A percentile compares a stretch with the other conserved stretches of the same genome.
Evolutionary conservation across 2,329 filamentous ascomycete species (phyloP).

Genomic region (Epichloe sylvatica): DNA sequence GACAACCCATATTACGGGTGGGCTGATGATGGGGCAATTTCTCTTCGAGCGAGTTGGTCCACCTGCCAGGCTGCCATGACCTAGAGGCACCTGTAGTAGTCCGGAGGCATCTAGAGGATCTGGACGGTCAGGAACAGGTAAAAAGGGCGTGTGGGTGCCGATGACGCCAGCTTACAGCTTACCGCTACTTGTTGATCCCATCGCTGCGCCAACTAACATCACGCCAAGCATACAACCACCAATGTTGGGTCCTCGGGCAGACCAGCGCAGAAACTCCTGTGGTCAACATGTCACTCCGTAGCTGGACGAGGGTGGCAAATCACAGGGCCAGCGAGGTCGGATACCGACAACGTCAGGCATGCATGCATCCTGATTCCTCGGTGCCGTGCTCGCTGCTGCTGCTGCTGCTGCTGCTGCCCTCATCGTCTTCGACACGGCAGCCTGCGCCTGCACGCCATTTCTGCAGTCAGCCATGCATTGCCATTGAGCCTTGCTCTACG

Average conservation of each 20-base stretch:
- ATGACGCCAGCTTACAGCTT: slow-evolving; percentile 3
- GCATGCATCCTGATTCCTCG: not conserved
- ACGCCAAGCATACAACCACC: not conserved
- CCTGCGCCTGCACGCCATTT: slow-evolving; percentile 3
- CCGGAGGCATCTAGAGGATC: not conserved
- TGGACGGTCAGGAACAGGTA: too few species aligned
- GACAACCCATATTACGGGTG: not conserved
- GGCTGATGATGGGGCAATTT: too few species aligned
- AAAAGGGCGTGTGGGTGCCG: not conserved
- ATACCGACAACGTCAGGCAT: not conserved
- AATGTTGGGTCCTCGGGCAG: not conserved
- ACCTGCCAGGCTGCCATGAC: too few species aligned
- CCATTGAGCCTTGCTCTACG: not conserved
- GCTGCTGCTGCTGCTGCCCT: not conserved
- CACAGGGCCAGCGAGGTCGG: not conserved
- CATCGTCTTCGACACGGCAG: not conserved
- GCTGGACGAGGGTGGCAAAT: not conserved
- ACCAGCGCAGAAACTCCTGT: not conserved
- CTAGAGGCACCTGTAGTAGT: not conserved
- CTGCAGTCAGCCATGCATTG: slow-evolving; percentile 1
- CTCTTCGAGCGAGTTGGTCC: not conserved
- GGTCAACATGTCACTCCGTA: not conserved
- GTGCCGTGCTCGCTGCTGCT: not conserved
- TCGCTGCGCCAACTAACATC: not conserved
- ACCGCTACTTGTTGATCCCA: not conserved